Base-by-base conservation (phyloP, 768 basidiomycete genomes). In the Postia placenta region DNA sequence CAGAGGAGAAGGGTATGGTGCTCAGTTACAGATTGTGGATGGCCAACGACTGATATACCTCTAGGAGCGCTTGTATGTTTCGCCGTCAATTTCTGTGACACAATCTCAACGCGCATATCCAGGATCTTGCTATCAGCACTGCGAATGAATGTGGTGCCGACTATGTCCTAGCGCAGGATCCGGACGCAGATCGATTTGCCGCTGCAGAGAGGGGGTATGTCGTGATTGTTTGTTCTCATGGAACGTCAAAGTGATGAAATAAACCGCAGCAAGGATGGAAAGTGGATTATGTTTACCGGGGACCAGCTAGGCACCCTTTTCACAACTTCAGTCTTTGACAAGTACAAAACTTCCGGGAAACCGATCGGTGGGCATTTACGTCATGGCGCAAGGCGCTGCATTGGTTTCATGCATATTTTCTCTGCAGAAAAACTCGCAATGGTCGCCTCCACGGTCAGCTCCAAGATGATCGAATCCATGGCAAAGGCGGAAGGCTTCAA, bases 401-500 rank as follows among this genome's bases (percentile, higher is more conserved):
- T 47, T 38, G 19, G 19, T 3, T 23, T 20, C 4, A 19, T 9
- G 17, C 3, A 15, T 22, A 12, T 2, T 7, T 19, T n/a, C 0
- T 17, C 17, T 39, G 20, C 70, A 67, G 76, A 77, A 4, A 83
- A 81, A 56, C 69, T 92, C 5, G 89, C 85, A 2, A 87, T 94
- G 80, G 83, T 92, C 5, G 89, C 87, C 4, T 92, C 91, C 1
- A 88, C 89, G 4, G 92, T 94, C 14, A 92, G 89, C 60, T 92
- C 88, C 12, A 92, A 89, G 67, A 90, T 94, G 90, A 67, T 93
- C 5, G 81, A 84, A 59, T 70, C 78, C 2, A 87, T 94, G 71
- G 90, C 91, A 0, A 60, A 67, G 26, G 61, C 61, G 4, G 91
- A 93, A 59, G 89, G 88, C 1, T 92, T 93, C 70, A 80, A 75